Evolutionary conservation across 306 rosid genomes (phyloP), one percentile per base, ranked within the genome.

Genomic region (Sophora flavescens): DNA sequence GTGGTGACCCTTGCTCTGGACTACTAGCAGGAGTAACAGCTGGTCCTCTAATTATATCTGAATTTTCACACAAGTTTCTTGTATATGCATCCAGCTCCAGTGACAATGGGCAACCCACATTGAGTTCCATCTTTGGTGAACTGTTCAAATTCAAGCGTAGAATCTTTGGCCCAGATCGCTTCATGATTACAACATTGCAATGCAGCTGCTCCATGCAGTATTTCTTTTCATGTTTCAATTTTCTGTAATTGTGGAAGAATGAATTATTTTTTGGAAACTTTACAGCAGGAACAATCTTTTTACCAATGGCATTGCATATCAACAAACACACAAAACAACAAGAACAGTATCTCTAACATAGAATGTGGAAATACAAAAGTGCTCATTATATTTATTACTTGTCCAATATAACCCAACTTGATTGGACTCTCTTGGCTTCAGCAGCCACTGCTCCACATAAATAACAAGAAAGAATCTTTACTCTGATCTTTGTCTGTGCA

Each of bases 331-430:
- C 45, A n/a, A 65, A 63, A 70, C 16, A 66, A 73, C 70, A 66
- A 74, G 39, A 66, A 80, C 4, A 18, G 57, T 58, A 14, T 52
- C 30, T 47, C 47, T 74, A 81, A 69, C 48, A 70, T 83, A 41
- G 42, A 71, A 68, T 39, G 36, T 44, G 73, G 32, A 63, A 70
- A 84, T 47, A 63, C 50, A 73, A 63, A 72, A 76, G 48, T 47
- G 67, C 15, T 35, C 42, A 32, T 75, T 62, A 53, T 80, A 68
- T 85, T 17, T 67, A 84, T 85, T 92, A 95, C 99, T 78, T 92
- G 61, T 95, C 99, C 87, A 95, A 81, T 70, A 95, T 88, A 77
- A 95, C 92, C 99, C 99, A 95, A 87, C 89, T 95, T 85, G 99
- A 86, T 59, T 86, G 87, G 44, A 86, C 91, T 88, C 83, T 95